These are phyloP conservation scores for Diplodia intermedia DNA, from an alignment of 2,329 filamentous ascomycete species.

Conservation along the genomic window DNA sequence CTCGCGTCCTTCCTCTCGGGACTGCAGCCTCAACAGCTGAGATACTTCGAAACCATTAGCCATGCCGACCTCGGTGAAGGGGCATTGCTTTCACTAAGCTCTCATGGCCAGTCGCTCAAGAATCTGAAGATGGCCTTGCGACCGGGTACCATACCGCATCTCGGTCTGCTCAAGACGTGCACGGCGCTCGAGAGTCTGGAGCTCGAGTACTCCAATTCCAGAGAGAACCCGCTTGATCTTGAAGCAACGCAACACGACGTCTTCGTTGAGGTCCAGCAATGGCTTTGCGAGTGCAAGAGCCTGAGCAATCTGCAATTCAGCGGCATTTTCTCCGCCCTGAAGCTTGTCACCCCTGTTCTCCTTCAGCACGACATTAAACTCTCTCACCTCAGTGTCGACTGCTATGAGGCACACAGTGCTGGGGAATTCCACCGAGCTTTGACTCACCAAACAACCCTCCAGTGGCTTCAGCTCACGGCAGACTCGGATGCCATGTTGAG, in stretches of 20 bases:
- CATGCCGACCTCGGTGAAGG: slow-evolving; percentile 61
- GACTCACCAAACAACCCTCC: slow-evolving; percentile 60
- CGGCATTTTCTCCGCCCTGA: slow-evolving; percentile 59
- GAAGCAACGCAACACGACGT: slow-evolving; percentile 61
- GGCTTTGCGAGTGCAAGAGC: slow-evolving; percentile 61
- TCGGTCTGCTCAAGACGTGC: slow-evolving; percentile 58
- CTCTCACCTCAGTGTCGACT: slow-evolving; percentile 56
- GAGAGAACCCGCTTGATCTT: slow-evolving; percentile 48
- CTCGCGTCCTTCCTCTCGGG: slow-evolving; percentile 65
- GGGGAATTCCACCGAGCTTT: slow-evolving; percentile 62
- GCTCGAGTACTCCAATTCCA: slow-evolving; percentile 55
- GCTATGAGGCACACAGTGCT: slow-evolving; percentile 58
- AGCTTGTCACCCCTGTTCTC: slow-evolving; percentile 60
- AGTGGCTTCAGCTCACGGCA: slow-evolving; percentile 54
- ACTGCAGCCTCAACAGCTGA: slow-evolving; percentile 64
- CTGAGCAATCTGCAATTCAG: slow-evolving; percentile 60
- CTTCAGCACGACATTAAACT: slow-evolving; percentile 57
- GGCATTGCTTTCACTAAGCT: slow-evolving; percentile 61
- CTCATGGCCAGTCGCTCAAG: slow-evolving; percentile 62
- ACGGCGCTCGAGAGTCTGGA: slow-evolving; percentile 57
- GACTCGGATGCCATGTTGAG: slow-evolving; percentile 56
- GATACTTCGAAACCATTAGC: slow-evolving; percentile 65
- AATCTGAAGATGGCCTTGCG: slow-evolving; percentile 60
- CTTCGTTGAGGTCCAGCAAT: slow-evolving; percentile 58
- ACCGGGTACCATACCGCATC: slow-evolving; percentile 56